These are phyloP conservation scores for Fusarium penzigii DNA, from an alignment of 2,329 filamentous ascomycete species.

Conservation along the genomic window DNA sequence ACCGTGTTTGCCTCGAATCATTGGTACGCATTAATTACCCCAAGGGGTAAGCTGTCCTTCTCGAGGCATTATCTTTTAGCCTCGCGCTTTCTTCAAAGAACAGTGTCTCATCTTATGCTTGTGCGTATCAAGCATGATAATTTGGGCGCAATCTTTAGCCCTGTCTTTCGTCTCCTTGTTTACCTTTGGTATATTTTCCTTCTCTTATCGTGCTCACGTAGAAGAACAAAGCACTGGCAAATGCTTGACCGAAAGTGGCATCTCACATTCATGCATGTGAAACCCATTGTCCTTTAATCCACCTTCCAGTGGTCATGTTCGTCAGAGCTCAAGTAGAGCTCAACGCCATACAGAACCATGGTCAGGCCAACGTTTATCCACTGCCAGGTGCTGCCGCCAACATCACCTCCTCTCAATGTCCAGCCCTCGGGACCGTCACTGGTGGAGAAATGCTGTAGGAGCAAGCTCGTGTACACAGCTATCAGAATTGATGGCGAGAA, in stretches of 20 bases:
- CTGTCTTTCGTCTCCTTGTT: background rate
- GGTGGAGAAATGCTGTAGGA: slow-evolving; percentile 93
- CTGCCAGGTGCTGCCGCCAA: slow-evolving; percentile 82
- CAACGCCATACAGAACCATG: slow-evolving; percentile 86
- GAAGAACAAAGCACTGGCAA: slow-evolving; percentile 1
- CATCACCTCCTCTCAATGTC: slow-evolving; percentile 79
- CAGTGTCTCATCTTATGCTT: background rate
- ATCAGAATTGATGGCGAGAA: slow-evolving; percentile 95
- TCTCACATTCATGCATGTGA: background rate
- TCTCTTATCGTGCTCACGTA: background rate
- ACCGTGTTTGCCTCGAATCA: slow-evolving; percentile 21
- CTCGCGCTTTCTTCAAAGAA: background rate
- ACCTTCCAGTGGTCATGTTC: slow-evolving; percentile 95
- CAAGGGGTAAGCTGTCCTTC: slow-evolving; percentile 1
- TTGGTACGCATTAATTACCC: slow-evolving; percentile 14
- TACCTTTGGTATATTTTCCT: background rate
- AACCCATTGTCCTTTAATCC: slow-evolving; percentile 58
- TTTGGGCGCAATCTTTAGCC: background rate
- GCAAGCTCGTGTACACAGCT: slow-evolving; percentile 90
- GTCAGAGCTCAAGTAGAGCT: slow-evolving; percentile 82
- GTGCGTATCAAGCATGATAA: background rate
- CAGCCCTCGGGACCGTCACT: slow-evolving; percentile 73
- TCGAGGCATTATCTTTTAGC: slow-evolving; percentile 13
- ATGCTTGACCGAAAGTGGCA: background rate
- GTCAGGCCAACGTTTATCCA: slow-evolving; percentile 92